Base-by-base conservation (phyloP, 306 rosid species). In the Dalbergia oliveri region DNA sequence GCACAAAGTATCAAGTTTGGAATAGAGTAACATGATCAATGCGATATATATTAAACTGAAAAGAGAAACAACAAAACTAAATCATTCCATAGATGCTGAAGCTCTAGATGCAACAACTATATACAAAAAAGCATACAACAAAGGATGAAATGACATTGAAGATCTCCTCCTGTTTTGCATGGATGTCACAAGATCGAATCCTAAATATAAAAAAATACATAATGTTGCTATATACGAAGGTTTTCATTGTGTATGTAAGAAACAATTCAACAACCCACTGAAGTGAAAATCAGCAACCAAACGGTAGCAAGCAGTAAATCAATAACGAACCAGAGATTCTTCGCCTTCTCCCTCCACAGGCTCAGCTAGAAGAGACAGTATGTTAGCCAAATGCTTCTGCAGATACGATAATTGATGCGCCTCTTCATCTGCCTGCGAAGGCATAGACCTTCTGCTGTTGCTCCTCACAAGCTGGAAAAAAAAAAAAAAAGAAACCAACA, bases 381-480 rank as follows among this genome's bases (percentile, higher is more conserved):
- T 85, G 86, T 91, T 96, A 70, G 87, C 91, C 90, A 96, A 79
- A 81, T 96, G 99, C 86, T 96, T 96, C 85, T 91, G 97, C 86
- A 96, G 80, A 90, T 93, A 96, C 11, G 98, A 96, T 68, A 96
- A 80, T 80, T 96, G 99, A 88, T 96, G 98, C 21, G 97, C 91
- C 91, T 93, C 99, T 85, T 96, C 99, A 76, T 96, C 99, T 75
- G 86, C 76, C 87, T 91, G 99, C 5, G 98, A 96, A 59, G 99
- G 99, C 86, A 87, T 84, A 77, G 84, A 81, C 84, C 98, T 86
- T 69, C 98, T 89, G 79, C 93, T 96, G 82, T 96, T 96, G 98
- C 99, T 96, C 43, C 99, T 97, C 76, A 91, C 98, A 85, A 96
- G 99, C 99, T 96, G 93, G 78, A 86, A 79, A 82, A 75, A 3